Conservation (phyloP, 495 filamentous ascomycete genomes). For the Daldinia vernicosa region DNA sequence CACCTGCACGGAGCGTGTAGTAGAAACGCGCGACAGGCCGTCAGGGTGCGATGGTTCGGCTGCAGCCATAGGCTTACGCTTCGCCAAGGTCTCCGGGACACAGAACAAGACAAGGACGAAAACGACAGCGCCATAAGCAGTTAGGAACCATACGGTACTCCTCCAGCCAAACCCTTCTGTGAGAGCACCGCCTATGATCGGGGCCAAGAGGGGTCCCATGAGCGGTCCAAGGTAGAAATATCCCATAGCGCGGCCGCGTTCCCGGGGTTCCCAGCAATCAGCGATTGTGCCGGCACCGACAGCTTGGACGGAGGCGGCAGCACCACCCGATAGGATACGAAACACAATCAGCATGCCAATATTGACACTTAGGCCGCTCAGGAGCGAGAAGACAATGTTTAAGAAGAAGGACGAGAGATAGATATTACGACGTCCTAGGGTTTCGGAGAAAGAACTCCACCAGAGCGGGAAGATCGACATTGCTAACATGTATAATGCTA, state of each 20-base stretch:
- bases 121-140: constrained; percentile 74
- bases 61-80: constrained; percentile 22
- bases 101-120: constrained; percentile 70
- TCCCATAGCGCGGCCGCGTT: constrained; percentile 89
- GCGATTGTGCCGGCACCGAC: constrained; percentile 94
- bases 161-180: constrained; percentile 79
- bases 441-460: constrained; percentile 94
- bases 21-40: constrained; percentile 65
- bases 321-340: constrained; percentile 82
- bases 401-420: constrained; percentile 84
- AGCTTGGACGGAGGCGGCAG: constrained; percentile 87
- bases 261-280: constrained; percentile 85
- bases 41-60: neutral
- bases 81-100: constrained; percentile 73
- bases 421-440: constrained; percentile 81
- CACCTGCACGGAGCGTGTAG: constrained; percentile 66
- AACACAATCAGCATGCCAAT: constrained; percentile 89
- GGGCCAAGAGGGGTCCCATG: constrained; percentile 82
- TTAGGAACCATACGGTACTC: constrained; percentile 87
- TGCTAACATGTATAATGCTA: constrained; percentile 87
- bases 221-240: constrained; percentile 92
- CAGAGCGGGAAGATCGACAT: constrained; percentile 94
- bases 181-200: constrained; percentile 86
- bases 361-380: constrained; percentile 75
- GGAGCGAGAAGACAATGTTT: constrained; percentile 79